Evolutionary conservation across 345 rosid genomes (phyloP), one percentile per base, ranked within the genome.

Genomic region (Arabidopsis suecica): DNA sequence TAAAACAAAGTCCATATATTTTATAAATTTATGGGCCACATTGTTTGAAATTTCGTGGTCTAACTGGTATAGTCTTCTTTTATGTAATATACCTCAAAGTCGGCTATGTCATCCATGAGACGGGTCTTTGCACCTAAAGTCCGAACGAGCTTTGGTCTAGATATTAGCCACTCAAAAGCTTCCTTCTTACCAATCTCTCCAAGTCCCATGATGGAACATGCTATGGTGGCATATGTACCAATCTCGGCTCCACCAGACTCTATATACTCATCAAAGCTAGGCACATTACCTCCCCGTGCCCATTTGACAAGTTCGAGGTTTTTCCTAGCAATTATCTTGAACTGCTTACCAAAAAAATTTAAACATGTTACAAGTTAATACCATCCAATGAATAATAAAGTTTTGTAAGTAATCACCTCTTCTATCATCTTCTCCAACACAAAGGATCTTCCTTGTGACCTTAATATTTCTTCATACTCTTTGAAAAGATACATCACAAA

Each of bases 261-360:
- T 18, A 61, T 3, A 6, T 48, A 72, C 48, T 61, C 69, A 38
- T 61, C 61, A 23, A 72, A 72, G 48, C 3, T 10, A 49, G 69
- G 62, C 13, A 41, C 18, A 3, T 61, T 12, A 36, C 10, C 41
- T 61, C 9, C 50, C 10, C 66, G n/a, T 50, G 61, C 76, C 63
- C 76, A 62, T 71, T 59, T 72, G 60, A 61, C 12, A 72, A 60
- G 76, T 1, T 61, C 12, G 9, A 72, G 60, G 8, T 72, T 60
- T 61, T n/a, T 11, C 2, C 65, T 45, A 1, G 55, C 55, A 3
- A 49, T 49, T 20, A 49, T 51, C 42, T 72, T 62, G 42, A 61
- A 44, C 74, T 69, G 44, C 32, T 34, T 48, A 20, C 23, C 9
- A 30, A 18, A 45, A 64, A 33, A 47, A 8, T n/a, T n/a, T 14